These are phyloP conservation scores for Phytophthora pini DNA, from an alignment of 352 stramenopile species.

Conservation along the genomic window DNA sequence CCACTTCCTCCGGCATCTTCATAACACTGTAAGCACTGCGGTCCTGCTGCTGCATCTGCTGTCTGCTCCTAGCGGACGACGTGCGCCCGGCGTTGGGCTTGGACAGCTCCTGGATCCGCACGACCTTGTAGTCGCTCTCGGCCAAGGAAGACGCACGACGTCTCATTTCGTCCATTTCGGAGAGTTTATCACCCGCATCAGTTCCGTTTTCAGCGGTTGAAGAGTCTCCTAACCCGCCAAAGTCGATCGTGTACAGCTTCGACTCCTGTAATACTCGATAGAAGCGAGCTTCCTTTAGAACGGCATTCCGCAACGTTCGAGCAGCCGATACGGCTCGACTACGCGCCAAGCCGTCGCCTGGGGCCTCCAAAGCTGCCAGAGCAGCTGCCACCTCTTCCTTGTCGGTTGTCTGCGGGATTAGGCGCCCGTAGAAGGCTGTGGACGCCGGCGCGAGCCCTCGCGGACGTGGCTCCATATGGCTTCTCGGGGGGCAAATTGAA, in stretches of 20 bases:
- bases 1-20: conserved; percentile 83
- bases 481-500: conserved; percentile 16
- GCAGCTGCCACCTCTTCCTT: conserved; percentile 30
- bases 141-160: conserved; percentile 33
- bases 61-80: conserved; percentile 25
- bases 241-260: conserved; percentile 73
- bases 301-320: conserved; percentile 37
- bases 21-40: conserved; percentile 71
- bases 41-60: conserved; percentile 45
- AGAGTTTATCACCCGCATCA: conserved; percentile 1
- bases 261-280: conserved; percentile 74
- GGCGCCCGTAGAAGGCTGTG: conserved; percentile 45
- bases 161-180: conserved; percentile 29
- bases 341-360: background rate
- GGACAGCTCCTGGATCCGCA: conserved; percentile 68
- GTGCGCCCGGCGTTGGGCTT: conserved; percentile 41
- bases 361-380: conserved; percentile 22
- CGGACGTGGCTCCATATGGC: conserved; percentile 27
- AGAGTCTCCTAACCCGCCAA: conserved; percentile 18
- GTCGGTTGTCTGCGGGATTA: conserved; percentile 47
- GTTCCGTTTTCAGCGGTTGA: conserved; percentile 8
- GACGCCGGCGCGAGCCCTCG: conserved; percentile 5
- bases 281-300: conserved; percentile 62
- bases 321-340: conserved; percentile 19
- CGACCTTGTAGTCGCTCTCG: conserved; percentile 57